Evolutionary conservation across 768 basidiomycete genomes (phyloP), one percentile per base, ranked within the genome.

Genomic region (Harrya chromipes): DNA sequence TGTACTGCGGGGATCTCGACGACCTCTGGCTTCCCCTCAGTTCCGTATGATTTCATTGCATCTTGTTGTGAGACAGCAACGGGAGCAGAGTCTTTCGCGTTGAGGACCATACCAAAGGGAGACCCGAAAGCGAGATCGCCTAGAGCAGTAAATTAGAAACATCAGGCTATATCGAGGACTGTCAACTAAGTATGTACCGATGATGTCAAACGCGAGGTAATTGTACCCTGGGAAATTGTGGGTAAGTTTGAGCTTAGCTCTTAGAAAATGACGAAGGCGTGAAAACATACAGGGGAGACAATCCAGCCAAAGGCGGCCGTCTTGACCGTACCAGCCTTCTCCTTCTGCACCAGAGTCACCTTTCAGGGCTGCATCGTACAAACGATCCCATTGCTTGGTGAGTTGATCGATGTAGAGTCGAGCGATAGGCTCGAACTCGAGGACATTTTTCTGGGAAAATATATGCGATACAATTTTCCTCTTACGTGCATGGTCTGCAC

Each of bases 401-500:
- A 94, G 68, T 44, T 77, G 70, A 1, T 61, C 66, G 17, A 92
- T 77, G 57, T 87, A 82, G 1, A 72, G 59, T 4, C 79, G 72
- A 46, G 92, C 80, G 52, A 90, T 81, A 0, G 89, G 87, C 65
- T 94, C 90, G 52, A 95, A 94, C 57, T 90, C 87, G 50, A 89
- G 64, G 4, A 95, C 90, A 47, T 69, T 88, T 72, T 93, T 93
- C 63, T 87, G 85, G 1, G 85, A 84, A 69, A 90, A 90, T 59
- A 90, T 85, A 62, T 89, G 82, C 1, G 89, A 85, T 40, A 95
- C 80, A 52, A 97, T 89, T 72, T 95, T 95, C 72, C 91, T 84
- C 70, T 94, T 95, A 37, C 92, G 82, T 6, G 88, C 77, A 64
- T 95, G 92, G 49, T 91, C 87, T 6, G 69, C 62, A 27, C 90